Conservation (phyloP, 2,329 filamentous ascomycete species). For the Cyphellophora attinorum region DNA sequence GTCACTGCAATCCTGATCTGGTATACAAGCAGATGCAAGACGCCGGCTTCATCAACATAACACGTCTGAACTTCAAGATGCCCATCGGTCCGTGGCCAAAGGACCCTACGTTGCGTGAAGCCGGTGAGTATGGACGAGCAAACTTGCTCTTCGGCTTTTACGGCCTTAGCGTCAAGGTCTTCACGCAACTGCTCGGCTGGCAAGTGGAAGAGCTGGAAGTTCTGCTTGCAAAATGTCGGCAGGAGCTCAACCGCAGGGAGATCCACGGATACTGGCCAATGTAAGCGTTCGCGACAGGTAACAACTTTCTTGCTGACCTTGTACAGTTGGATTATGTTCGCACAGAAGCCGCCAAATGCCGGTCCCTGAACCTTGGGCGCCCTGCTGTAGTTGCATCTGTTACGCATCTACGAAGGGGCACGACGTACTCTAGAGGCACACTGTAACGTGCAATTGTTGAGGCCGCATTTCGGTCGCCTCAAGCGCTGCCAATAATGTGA, state of each 20-base stretch:
- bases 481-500: too few relatives aligned
- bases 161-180: conserved; percentile 19
- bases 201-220: conserved; percentile 16
- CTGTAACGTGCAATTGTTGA: too few relatives aligned
- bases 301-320: background rate
- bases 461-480: too few relatives aligned
- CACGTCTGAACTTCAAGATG: conserved; percentile 12
- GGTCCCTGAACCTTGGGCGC: too few relatives aligned
- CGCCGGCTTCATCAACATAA: conserved; percentile 19
- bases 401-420: too few relatives aligned
- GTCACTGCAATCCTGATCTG: conserved; percentile 6
- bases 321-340: background rate
- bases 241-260: conserved; percentile 13
- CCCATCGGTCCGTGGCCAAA: conserved; percentile 25
- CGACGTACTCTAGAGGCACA: too few relatives aligned
- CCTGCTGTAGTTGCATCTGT: too few relatives aligned
- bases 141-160: conserved; percentile 18
- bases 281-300: background rate
- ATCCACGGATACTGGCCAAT: conserved; percentile 11
- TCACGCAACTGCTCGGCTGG: conserved; percentile 21
- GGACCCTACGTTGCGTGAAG: conserved; percentile 19
- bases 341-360: background rate
- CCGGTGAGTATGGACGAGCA: conserved; percentile 18
- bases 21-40: conserved; percentile 12
- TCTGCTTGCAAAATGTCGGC: conserved; percentile 14